Base-by-base conservation (phyloP, 768 basidiomycete species). In the Leucosporidium scottii region DNA sequence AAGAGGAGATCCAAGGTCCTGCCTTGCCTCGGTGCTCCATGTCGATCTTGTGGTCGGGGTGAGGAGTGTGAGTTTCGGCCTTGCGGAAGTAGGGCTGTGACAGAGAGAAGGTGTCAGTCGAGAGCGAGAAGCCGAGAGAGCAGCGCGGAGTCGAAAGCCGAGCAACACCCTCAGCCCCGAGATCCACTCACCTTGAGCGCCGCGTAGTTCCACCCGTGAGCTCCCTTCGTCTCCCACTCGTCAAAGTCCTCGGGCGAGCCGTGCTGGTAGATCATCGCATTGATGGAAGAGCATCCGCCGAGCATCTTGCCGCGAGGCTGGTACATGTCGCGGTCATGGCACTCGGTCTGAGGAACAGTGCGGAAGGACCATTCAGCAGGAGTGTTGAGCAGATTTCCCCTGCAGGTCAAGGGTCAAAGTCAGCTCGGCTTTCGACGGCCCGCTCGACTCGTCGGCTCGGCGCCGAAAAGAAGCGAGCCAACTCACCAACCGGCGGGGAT, bases 261-360 rank as follows among this genome's bases (percentile, higher is more conserved):
- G 39, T 65, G 67, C 49, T 74, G 73, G 55, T 65, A 69, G 53
- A 68, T 62, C 53, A 67, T 65, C 2, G 73, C 73, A 50, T 57
- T 57, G 55, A 57, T 57, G 6, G 55, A 25, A 6, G 18, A 58
- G 20, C 69, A 71, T 1, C 72, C 72, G 21, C 72, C 72, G 36
- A 73, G 61, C 72, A 73, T 73, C 58, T 71, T 73, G 20, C 72
- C 70, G 28, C 72, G 66, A 21, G 69, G 69, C 28, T 58, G 61
- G 51, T 66, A 70, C 17, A 73, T 30, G n/a, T 34, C 44, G 17
- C 72, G 63, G 31, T 49, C 56, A 58, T 54, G 30, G 25, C 59
- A 57, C 13, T 54, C 47, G 4, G 51, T 1, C 34, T 73, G 72
- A 3, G 60, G 58, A 1, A 59, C 53, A 0, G 69, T 73, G 9